Conservation (phyloP, 208 protist genomes). For the Leishmania amazonensis region DNA sequence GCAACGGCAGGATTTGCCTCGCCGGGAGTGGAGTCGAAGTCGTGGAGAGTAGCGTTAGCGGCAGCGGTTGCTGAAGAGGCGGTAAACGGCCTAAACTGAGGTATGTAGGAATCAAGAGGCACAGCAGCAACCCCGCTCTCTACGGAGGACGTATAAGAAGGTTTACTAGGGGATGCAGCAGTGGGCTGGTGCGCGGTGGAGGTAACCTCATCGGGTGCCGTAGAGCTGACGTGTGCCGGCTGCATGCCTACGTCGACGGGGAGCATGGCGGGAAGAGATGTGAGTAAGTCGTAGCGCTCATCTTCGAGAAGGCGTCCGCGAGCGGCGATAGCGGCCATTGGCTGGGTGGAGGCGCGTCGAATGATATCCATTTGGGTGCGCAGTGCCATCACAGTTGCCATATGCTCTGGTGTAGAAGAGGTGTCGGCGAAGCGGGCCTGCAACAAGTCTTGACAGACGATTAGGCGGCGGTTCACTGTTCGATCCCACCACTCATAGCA, state of each 20-base stretch:
- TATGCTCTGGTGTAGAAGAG: not conserved
- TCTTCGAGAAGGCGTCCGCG: slow-evolving; percentile 52
- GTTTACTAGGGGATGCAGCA: no score
- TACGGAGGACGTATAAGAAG: not conserved
- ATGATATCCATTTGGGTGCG: slow-evolving; percentile 39
- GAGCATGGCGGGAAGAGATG: slow-evolving; percentile 5
- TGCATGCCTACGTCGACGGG: not conserved
- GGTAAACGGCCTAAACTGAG: not conserved
- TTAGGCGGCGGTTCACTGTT: slow-evolving; percentile 45
- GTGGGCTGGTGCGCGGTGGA: not conserved
- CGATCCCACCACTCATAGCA: slow-evolving; percentile 70
- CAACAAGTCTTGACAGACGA: slow-evolving; percentile 42
- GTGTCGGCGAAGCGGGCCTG: slow-evolving; percentile 7
- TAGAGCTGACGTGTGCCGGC: not conserved
- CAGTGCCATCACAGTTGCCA: slow-evolving; percentile 3
- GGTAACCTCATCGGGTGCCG: not conserved
- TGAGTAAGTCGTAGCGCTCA: slow-evolving; percentile 58
- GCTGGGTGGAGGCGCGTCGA: slow-evolving; percentile 22
- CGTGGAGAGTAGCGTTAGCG: not conserved
- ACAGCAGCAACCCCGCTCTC: not conserved
- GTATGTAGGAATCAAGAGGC: not conserved
- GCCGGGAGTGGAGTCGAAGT: no score
- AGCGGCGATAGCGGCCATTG: slow-evolving; percentile 47
- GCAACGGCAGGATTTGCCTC: not conserved
- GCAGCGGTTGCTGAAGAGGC: not conserved